Base-by-base conservation (phyloP, 345 rosid species). In the Populus nigra region DNA sequence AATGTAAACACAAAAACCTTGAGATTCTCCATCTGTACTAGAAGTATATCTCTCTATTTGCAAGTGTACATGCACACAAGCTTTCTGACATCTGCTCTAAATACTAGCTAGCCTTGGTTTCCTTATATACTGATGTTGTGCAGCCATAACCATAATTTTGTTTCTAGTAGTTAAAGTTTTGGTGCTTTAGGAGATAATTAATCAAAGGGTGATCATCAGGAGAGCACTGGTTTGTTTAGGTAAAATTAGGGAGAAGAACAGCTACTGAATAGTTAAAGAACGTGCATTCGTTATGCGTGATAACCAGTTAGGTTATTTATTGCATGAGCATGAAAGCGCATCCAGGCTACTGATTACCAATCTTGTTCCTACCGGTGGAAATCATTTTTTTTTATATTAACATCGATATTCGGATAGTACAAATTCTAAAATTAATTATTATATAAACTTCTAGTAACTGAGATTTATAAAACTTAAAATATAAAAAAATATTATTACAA, bases 101-200 rank as follows among this genome's bases (percentile, higher is more conserved):
- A 59, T 68, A 25, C 66, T 29, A 43, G 53, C 33, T n/a, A 57
- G 63, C 62, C 68, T 29, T 39, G 20, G 57, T 65, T 57, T 10
- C 25, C 20, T 35, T 25, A 45, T 70, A n/a, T 57, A n/a, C 33
- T 22, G 39, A 18, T 68, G 29, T 4, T 69, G 16, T 8, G 36
- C 38, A 10, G 62, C 31, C 53, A 74, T 74, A 18, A 31, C 61
- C 50, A 1, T 38, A 10, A 41, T 74, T 68, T 62, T 73, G 29
- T 68, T 77, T 68, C 69, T 35, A 8, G 15, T 41, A 68, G 74
- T 69, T 69, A 16, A 53, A 73, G 69, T 38, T 49, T 72, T 50
- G 71, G 45, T 78, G 75, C 80, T 78, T 77, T 65, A 53, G 66
- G 49, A 33, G 71, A 49, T 65, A 49, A 50, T 31, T 47, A 71